A percentile compares a stretch with the other conserved stretches of the same genome.
Evolutionary conservation across 1,284 basidiomycete species (phyloP).

Genomic region (Neolentinus lepideus): DNA sequence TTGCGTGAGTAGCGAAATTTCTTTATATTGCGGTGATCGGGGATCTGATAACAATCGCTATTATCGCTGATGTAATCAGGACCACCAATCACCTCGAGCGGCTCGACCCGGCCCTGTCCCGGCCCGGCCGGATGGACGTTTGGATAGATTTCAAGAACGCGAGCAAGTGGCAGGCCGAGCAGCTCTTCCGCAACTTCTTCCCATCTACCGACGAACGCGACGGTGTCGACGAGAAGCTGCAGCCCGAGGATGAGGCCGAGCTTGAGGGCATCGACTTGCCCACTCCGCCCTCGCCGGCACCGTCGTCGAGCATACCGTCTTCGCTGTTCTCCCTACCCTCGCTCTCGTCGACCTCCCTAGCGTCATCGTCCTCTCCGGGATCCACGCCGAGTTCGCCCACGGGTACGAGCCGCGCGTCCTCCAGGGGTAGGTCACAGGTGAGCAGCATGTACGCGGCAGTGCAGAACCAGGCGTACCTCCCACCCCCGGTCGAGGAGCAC

Average conservation of each 20-base stretch:
- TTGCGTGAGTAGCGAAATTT: constrained; percentile 51
- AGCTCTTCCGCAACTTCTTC: constrained; percentile 83
- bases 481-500: constrained; percentile 56
- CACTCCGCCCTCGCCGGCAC: not conserved
- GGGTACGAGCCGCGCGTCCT: constrained; percentile 14
- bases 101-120: constrained; percentile 75
- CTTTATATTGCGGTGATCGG: not conserved
- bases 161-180: constrained; percentile 74
- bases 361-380: constrained; percentile 12
- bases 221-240: constrained; percentile 11
- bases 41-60: not conserved
- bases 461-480: constrained; percentile 35
- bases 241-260: constrained; percentile 35
- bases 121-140: constrained; percentile 86
- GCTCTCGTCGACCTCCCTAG: constrained; percentile 17
- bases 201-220: constrained; percentile 52
- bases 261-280: constrained; percentile 29
- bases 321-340: not conserved
- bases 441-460: constrained; percentile 45
- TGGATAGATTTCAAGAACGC: constrained; percentile 86
- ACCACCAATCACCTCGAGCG: constrained; percentile 82
- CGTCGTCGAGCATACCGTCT: not conserved
- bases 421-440: constrained; percentile 14
- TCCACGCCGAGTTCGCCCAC: constrained; percentile 10
- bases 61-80: constrained; percentile 22